phyloP scores from a whole-genome alignment of 805 yeast genomes.

The Candida ipomoeae region DNA sequence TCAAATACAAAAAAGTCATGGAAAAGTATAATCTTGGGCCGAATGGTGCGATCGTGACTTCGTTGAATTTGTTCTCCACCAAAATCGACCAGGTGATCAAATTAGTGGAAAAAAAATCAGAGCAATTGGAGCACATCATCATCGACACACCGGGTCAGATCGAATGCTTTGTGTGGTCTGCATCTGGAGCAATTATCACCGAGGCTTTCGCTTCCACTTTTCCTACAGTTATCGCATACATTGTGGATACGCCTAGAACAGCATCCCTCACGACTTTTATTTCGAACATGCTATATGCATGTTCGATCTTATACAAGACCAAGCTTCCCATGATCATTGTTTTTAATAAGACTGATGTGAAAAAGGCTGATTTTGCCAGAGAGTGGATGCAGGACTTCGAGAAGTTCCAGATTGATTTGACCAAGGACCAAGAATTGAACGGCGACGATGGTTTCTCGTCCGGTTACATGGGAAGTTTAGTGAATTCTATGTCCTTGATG shows the following conservation, averaged over 20 bases:
- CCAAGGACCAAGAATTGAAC: conserved; percentile 60
- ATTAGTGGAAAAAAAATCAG: conserved; percentile 74
- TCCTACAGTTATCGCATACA: conserved; percentile 94
- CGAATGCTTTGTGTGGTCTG: conserved; percentile 98
- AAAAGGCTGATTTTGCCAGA: conserved; percentile 79
- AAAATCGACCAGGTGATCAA: conserved; percentile 93
- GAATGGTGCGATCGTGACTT: conserved; percentile 96
- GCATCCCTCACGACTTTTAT: conserved; percentile 94
- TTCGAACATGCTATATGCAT: conserved; percentile 97
- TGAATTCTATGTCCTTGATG: conserved; percentile 94
- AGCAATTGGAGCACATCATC: conserved; percentile 59
- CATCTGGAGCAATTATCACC: conserved; percentile 93
- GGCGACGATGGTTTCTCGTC: conserved; percentile 59
- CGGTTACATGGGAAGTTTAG: conserved; percentile 91
- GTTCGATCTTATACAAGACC: conserved; percentile 93
- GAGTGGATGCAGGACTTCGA: conserved; percentile 99
- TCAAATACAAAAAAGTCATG: conserved; percentile 94
- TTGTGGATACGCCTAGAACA: conserved; percentile 94
- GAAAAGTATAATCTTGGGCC: conserved; percentile 94
- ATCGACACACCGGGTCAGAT: conserved; percentile 99
- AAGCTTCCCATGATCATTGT: conserved; percentile 95
- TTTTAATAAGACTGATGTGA: conserved; percentile 90
- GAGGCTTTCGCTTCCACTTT: conserved; percentile 94
- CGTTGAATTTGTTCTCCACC: conserved; percentile 85
- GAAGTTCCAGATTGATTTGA: conserved; percentile 75